Base-by-base conservation (phyloP, 805 yeast genomes). In the Wickerhamiella alocasiicola region DNA sequence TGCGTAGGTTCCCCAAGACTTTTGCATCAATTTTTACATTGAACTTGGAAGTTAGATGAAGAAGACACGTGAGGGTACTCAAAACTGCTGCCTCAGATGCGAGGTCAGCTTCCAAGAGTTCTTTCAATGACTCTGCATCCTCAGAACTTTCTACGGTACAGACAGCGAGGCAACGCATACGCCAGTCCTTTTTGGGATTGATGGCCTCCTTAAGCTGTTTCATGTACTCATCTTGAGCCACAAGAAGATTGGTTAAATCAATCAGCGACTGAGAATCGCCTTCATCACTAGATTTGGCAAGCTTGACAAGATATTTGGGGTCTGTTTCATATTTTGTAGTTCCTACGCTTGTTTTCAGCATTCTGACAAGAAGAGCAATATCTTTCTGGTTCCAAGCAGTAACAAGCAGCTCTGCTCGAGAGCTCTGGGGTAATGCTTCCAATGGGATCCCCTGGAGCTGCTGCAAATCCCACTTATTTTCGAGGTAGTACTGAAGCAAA, bases 321-420 rank as follows among this genome's bases (percentile, higher is more conserved):
- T 34, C 33, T 12, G 17, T 13, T 12, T 43, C 43, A 12, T 20
- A 21, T 3, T 13, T 28, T 1, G 41, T 32, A 4, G 13, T 2
- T 17, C 31, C 21, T 6, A 37, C 30, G 6, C 37, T 41, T 3
- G n/a, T 9, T 9, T 34, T 27, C 24, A 43, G 37, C 7, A 34
- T 2, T 5, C 36, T 15, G 2, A 13, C 4, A 12, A 39, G 12
- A 21, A 32, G 31, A 2, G 12, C 16, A 11, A 42, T 20, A 11
- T 42, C 31, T 4, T 15, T 15, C 13, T 28, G 26, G 1, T 21
- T 15, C 42, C 41, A 37, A 5, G 39, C 37, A 17, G 18, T 4
- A 4, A 6, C 24, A 13, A 42, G 16, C 9, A 37, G 9, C 2
- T 23, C 26, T 1, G 25, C 35, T 16, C 25, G 31, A 2, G 18